Base-by-base conservation (phyloP, 495 filamentous ascomycete genomes). In the Penicillium soppii region DNA sequence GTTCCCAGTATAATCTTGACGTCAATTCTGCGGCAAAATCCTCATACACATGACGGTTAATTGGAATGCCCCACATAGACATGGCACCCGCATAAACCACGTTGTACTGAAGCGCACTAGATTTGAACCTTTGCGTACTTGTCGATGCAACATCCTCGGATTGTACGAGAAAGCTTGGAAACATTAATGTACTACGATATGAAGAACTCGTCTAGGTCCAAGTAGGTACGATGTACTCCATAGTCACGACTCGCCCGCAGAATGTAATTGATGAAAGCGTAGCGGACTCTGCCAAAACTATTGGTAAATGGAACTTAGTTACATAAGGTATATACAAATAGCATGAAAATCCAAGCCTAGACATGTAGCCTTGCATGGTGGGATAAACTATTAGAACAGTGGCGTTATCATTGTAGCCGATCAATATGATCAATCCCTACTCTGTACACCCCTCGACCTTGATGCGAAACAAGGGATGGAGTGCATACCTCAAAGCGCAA, bases 361-460 rank as follows among this genome's bases (percentile, higher is more conserved):
- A 23, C 25, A 36, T 43, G 50, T 46, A 36, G 38, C 62, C 62
- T 65, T 65, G 59, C 62, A 53, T 65, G 21, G 12, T n/a, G 7
- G n/a, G 6, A 43, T 43, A 43, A 33, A 56, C 58, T 65, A 65
- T 62, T 49, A 38, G 4, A n/a, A 15, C 9, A 20, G 35, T 62
- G 59, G 56, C 53, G 51, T 43, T 33, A 33, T 43, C 51, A 50
- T 53, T 55, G 39, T 27, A 40, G 15, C 2, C 45, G 48, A 53
- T 61, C 47, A 53, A 29, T 52, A 50, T 61, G 55, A 57, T 54
- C 53, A 46, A 57, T 58, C 61, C 45, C 33, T 53, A 35, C 20
- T 56, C 61, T 41, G 25, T 53, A 41, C 21, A 7, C 10, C 20
- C 48, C 16, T 40, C 46, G 25, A 22, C 52, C 50, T 48, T 37